A percentile compares a stretch with the other conserved stretches of the same genome.
Conservation (phyloP, 306 rosid species). For the Glycine soja region DNA sequence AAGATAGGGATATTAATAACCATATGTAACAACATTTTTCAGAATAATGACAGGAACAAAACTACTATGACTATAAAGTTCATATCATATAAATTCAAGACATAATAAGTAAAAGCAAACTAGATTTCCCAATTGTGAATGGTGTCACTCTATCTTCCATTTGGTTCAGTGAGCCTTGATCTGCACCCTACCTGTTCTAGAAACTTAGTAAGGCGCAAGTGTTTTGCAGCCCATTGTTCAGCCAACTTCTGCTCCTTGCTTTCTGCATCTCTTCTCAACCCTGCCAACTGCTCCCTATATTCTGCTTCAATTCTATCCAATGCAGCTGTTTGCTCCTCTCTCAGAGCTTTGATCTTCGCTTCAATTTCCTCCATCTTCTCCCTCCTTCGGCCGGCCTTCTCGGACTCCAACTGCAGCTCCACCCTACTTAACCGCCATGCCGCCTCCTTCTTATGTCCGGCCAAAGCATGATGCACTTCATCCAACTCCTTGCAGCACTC, state of each 20-base stretch:
- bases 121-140: constrained; percentile 2
- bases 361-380: constrained; percentile 89
- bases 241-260: constrained; percentile 91
- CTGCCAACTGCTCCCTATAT: constrained; percentile 81
- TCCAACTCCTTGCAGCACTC: constrained; percentile 93
- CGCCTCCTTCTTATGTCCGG: constrained; percentile 85
- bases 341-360: constrained; percentile 78
- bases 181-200: constrained; percentile 85
- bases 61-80: constrained; percentile 35
- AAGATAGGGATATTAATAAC: constrained; percentile 43
- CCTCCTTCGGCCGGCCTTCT: constrained; percentile 77
- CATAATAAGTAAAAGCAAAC: constrained; percentile 23
- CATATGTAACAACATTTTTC: constrained; percentile 37
- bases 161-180: constrained; percentile 68
- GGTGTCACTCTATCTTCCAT: constrained; percentile 57
- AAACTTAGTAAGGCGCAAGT: constrained; percentile 72
- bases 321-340: constrained; percentile 78
- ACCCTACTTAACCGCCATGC: constrained; percentile 89
- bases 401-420: constrained; percentile 91
- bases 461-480: constrained; percentile 85
- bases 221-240: constrained; percentile 94
- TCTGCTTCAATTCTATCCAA: constrained; percentile 88
- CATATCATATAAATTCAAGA: constrained; percentile 37
- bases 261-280: constrained; percentile 87
- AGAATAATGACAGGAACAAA: constrained; percentile 49